Base-by-base conservation (phyloP, 148 eudicot species). In the Chenopodium quinoa region DNA sequence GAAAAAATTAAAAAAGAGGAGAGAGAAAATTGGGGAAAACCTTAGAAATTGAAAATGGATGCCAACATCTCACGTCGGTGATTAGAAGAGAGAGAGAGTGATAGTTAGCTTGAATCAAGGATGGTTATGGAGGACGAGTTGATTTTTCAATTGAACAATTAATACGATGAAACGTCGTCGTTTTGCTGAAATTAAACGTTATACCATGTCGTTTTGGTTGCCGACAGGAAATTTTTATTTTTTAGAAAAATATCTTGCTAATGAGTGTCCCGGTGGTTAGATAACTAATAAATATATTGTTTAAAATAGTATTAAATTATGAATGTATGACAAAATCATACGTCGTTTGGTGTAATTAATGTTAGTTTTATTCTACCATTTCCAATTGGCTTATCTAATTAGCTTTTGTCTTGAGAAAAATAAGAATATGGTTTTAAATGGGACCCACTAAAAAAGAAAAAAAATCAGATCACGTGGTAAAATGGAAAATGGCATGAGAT, bases 1-100 rank as follows among this genome's bases (percentile, higher is more conserved):
- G 14, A 74, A 27, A 74, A 72, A 48, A 12, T 0, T 10, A 13
- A 74, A 25, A 74, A 72, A 48, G 7, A 54, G 60, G 25, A 58
- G 25, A 58, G 19, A 47, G 63, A 71, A 31, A 22, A 47, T 40
- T 69, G 16, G 68, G 4, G 70, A 9, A 31, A 75, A 84, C 86
- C 83, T 84, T 8, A 79, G 23, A 84, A 34, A 70, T 81, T 64
- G 80, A 46, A 48, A 71, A 75, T 52, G 70, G 47, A n/a, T 22
- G 76, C 56, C 56, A 27, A 71, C 34, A 44, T 44, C 75, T 75
- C 56, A 66, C 75, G 80, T 69, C 31, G 76, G 76, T 71, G 84
- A 60, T 60, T 62, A 75, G 40, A 9, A 54, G 65, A 66, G 47
- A 27, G 71, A 58, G 70, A 54, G 70, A 44, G 67, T n/a, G 68